Conservation (phyloP, 805 yeast species). For the Ogataea philodendri region DNA sequence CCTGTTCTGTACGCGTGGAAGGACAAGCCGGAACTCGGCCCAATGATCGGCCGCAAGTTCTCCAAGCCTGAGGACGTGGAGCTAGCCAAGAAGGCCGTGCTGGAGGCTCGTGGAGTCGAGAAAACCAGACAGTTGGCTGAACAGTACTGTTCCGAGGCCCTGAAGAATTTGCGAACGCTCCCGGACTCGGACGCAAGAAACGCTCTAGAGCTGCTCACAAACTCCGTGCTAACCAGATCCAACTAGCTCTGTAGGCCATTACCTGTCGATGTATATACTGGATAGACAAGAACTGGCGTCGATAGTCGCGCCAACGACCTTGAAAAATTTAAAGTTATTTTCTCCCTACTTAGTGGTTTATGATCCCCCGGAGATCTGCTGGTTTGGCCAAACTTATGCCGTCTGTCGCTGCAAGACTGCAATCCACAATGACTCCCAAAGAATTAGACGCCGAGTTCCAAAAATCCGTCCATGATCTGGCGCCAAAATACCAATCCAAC, state of each 20-base stretch:
- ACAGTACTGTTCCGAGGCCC: constrained; percentile 72
- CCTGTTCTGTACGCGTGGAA: constrained; percentile 96
- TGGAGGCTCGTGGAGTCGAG: constrained; percentile 66
- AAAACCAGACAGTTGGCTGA: constrained; percentile 76
- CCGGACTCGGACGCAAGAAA: constrained; percentile 90
- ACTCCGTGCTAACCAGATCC: constrained; percentile 75
- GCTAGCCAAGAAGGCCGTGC: constrained; percentile 72
- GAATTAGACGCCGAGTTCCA: too few species aligned
- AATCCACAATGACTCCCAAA: too few species aligned
- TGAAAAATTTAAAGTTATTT: background rate
- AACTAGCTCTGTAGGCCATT: constrained; percentile 45
- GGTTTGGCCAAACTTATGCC: too few species aligned
- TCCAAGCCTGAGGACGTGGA: constrained; percentile 79
- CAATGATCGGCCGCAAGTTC: constrained; percentile 80
- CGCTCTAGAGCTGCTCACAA: constrained; percentile 82
- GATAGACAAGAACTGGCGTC: constrained; percentile 17
- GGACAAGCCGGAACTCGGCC: constrained; percentile 79
- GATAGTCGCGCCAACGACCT: constrained; percentile 5
- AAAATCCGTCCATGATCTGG: too few species aligned
- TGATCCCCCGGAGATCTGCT: too few species aligned
- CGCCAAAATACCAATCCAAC: too few species aligned
- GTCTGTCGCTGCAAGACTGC: too few species aligned
- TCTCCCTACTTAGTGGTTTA: too few species aligned
- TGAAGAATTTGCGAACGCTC: constrained; percentile 63
- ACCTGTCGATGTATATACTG: too few species aligned